These are phyloP conservation scores for Aspergillus sp. DNA, from an alignment of 2,329 filamentous ascomycete genomes.

Conservation along the genomic window DNA sequence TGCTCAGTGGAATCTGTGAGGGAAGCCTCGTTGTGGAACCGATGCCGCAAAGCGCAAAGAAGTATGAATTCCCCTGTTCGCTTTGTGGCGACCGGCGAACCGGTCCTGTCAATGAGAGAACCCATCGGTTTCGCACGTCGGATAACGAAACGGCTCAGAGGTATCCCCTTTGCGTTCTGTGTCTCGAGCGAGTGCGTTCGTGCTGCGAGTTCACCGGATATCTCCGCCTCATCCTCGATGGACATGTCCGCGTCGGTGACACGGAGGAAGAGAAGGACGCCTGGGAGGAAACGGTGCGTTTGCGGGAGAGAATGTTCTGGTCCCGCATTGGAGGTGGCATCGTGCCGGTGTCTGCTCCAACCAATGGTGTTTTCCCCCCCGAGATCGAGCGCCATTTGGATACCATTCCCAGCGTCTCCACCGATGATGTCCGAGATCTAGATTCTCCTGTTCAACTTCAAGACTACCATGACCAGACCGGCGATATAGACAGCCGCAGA, in stretches of 20 bases:
- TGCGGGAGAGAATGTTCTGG: slow-evolving; percentile 98
- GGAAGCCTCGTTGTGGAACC: slow-evolving; percentile 88
- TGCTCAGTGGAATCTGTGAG: slow-evolving; percentile 77
- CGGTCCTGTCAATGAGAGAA: slow-evolving; percentile 68
- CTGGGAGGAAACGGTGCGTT: slow-evolving; percentile 89
- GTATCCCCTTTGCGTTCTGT: slow-evolving; percentile 88
- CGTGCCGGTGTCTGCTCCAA: slow-evolving; percentile 58
- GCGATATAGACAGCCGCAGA: slow-evolving; percentile 5
- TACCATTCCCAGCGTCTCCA: neutral
- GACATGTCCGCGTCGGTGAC: slow-evolving; percentile 81
- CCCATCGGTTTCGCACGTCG: slow-evolving; percentile 83
- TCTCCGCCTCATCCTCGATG: slow-evolving; percentile 84
- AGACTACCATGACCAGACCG: slow-evolving; percentile 6
- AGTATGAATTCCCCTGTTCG: slow-evolving; percentile 67
- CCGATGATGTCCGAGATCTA: slow-evolving; percentile 8
- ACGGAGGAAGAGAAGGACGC: slow-evolving; percentile 80
- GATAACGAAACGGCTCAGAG: slow-evolving; percentile 83
- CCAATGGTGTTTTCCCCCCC: slow-evolving; percentile 6
- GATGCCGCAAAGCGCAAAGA: slow-evolving; percentile 58
- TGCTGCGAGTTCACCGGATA: slow-evolving; percentile 94
- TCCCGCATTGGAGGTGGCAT: slow-evolving; percentile 87
- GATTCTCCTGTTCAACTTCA: slow-evolving; percentile 3
- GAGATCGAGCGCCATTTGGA: neutral
- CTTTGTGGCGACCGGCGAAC: slow-evolving; percentile 83
- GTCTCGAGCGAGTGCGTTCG: slow-evolving; percentile 75